Percentiles rank a stretch among this genome's conserved stretches.
phyloP scores from a whole-genome alignment of 2,329 filamentous ascomycete species.

The Beauveria rudraprayagi region DNA sequence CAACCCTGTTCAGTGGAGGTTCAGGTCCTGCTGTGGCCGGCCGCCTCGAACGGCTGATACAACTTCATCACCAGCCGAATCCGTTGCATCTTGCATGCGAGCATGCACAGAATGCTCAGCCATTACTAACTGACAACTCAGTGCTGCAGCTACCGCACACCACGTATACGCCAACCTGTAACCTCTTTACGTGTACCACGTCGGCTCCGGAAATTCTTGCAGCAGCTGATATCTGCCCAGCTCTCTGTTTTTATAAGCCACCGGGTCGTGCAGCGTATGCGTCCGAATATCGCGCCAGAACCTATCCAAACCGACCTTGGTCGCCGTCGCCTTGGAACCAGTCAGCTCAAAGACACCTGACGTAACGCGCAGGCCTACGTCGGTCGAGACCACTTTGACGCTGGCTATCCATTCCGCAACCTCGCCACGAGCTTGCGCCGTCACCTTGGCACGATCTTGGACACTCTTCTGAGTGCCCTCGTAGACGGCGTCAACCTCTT shows the following conservation, averaged over 20 bases:
- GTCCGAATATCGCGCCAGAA: constrained; percentile 62
- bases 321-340: constrained; percentile 47
- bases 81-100: no score
- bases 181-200: constrained; percentile 48
- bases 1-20: no score
- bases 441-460: constrained; percentile 34
- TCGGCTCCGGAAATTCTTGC: constrained; percentile 47
- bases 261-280: constrained; percentile 58
- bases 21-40: no score
- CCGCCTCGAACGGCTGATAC: no score
- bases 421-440: constrained; percentile 46
- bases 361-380: constrained; percentile 50
- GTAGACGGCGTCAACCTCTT: constrained; percentile 40
- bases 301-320: constrained; percentile 52
- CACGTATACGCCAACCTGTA: not conserved
- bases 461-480: constrained; percentile 24
- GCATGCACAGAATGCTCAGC: not conserved
- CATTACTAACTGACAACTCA: not conserved
- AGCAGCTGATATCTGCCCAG: constrained; percentile 49
- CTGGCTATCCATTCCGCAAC: constrained; percentile 55
- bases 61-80: no score
- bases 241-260: constrained; percentile 59
- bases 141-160: no score
- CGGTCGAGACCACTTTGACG: constrained; percentile 54
- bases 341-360: constrained; percentile 57